These are phyloP conservation scores for Aureobasidium leucospermi DNA, from an alignment of 2,329 filamentous ascomycete species.

Conservation along the genomic window DNA sequence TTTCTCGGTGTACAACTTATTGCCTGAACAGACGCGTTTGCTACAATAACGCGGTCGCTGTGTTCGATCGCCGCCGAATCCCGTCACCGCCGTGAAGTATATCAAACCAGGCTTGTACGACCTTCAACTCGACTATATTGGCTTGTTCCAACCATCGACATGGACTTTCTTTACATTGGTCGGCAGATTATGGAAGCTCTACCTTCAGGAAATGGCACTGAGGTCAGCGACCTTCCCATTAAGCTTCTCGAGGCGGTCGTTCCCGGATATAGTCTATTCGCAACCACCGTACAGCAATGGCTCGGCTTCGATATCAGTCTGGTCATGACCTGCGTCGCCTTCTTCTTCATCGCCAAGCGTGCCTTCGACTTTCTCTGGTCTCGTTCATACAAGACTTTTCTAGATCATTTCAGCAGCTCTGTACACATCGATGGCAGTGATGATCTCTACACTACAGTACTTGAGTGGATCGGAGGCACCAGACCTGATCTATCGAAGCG, in stretches of 20 bases:
- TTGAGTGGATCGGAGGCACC: slow-evolving; percentile 38
- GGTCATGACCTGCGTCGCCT: slow-evolving; percentile 36
- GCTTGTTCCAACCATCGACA: neutral
- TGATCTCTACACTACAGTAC: slow-evolving; percentile 35
- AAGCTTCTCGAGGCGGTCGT: slow-evolving; percentile 44
- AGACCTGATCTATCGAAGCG: slow-evolving; percentile 31
- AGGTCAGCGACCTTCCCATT: slow-evolving; percentile 32
- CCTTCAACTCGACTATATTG: neutral
- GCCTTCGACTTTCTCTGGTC: slow-evolving; percentile 31
- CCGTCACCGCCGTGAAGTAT: neutral
- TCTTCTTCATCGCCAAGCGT: slow-evolving; percentile 35
- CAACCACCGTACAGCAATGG: slow-evolving; percentile 33
- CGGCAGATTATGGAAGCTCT: slow-evolving; percentile 7
- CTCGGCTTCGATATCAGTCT: slow-evolving; percentile 44
- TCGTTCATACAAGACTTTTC: slow-evolving; percentile 26
- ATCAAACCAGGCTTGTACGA: too few relatives aligned
- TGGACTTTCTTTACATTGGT: slow-evolving; percentile 15
- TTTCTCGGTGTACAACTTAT: too few relatives aligned
- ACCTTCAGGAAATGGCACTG: slow-evolving; percentile 2
- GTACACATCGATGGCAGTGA: slow-evolving; percentile 40
- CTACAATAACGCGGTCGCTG: too few relatives aligned
- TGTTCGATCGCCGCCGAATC: too few relatives aligned
- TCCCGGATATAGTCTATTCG: slow-evolving; percentile 43
- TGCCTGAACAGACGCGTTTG: too few relatives aligned
- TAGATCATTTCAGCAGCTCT: slow-evolving; percentile 33